Evolutionary conservation across 805 yeast species (phyloP), one percentile per base, ranked within the genome.

Genomic region (Pichia cephalocereana): DNA sequence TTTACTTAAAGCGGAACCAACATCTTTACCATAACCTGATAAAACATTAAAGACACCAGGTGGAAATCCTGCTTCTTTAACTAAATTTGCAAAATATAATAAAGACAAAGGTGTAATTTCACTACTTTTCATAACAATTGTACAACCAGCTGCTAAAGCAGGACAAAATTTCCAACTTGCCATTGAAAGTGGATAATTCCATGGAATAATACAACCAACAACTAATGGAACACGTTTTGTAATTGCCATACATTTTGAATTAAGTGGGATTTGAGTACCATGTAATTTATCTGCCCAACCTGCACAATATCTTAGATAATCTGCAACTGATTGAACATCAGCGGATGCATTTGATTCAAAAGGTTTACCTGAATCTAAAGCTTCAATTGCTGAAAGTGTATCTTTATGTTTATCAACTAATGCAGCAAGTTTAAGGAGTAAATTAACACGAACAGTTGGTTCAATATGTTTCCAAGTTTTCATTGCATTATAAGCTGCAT

Each of bases 121-220:
- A 48, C 88, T 82, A 3, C 87, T 75, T 65, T 85, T 85, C 63
- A 85, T 74, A 41, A 85, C 79, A 42, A 83, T 75, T 14, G 79
- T 74, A 65, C 86, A 84, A 47, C 93, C 93, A 46, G 86, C 82
- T 40, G 90, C 88, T 54, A 85, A 67, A 10, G 95, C 93, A 23
- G 91, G 91, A 28, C 85, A 87, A 59, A 85, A 70, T 65, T 85
- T 84, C 93, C 93, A 85, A 26, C 85, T 73, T 15, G 84, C 80
- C 88, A 83, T 82, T 32, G 74, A 69, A 56, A 81, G 63, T 31
- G 87, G 86, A 61, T 78, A 82, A 67, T 81, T 81, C 86, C 87
- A 81, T 34, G 87, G 87, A 49, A 82, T 78, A 55, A 81, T 78
- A 62, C 79, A 82, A 12, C 80, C 86, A 56, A 82, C 79, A 37